phyloP scores from a whole-genome alignment of 768 basidiomycete genomes.

The Macrolepiota dolichaula region DNA sequence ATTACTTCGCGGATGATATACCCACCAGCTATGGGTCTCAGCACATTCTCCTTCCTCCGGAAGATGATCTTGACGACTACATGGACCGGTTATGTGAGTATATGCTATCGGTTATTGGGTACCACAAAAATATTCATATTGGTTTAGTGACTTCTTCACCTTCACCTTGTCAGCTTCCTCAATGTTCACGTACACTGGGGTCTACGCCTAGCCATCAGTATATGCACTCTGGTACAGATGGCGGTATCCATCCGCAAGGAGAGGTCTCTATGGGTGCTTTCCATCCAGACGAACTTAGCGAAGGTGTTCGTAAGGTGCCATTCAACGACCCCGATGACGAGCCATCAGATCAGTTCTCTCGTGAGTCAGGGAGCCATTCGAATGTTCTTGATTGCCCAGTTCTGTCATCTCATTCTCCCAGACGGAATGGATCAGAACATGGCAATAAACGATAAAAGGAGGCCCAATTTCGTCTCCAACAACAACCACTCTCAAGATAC shows the following conservation, averaged over 20 bases:
- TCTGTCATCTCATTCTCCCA: not conserved
- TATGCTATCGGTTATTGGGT: conserved; percentile 7
- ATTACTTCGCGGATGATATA: not conserved
- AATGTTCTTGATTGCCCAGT: not conserved
- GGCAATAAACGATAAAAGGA: not conserved
- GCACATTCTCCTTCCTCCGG: not conserved
- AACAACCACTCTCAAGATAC: not conserved
- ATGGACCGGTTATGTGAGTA: conserved; percentile 13
- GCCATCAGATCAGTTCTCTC: not conserved
- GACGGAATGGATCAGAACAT: not conserved
- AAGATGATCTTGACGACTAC: conserved; percentile 15
- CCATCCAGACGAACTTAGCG: not conserved
- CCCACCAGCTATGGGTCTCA: not conserved
- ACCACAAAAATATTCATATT: not conserved
- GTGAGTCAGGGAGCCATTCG: not conserved
- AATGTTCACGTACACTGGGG: not conserved
- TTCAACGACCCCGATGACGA: not conserved
- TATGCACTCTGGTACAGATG: not conserved
- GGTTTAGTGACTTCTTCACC: conserved; percentile 28
- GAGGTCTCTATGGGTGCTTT: not conserved
- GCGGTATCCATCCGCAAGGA: not conserved
- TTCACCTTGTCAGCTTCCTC: conserved; percentile 27
- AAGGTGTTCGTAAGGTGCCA: not conserved
- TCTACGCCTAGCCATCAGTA: not conserved
- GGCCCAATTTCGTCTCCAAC: not conserved